These are phyloP conservation scores for Panellus pusillus DNA, from an alignment of 768 basidiomycete species.

Conservation along the genomic window DNA sequence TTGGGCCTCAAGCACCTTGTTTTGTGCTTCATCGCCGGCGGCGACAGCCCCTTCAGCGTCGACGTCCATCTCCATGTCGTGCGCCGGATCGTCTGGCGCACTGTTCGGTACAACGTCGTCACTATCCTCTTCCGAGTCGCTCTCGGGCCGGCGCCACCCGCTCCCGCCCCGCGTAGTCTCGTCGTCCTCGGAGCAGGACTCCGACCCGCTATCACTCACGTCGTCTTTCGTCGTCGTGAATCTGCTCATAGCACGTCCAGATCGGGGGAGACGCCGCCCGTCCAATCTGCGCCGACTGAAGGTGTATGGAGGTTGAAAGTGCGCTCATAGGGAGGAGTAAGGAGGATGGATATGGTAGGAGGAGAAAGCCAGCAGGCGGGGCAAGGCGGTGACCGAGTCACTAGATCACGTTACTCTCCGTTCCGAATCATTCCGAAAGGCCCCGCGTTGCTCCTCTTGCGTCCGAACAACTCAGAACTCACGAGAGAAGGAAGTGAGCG, in stretches of 20 bases:
- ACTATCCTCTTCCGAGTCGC: conserved; percentile 36
- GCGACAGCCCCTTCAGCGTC: conserved; percentile 37
- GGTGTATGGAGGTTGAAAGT: conserved; percentile 37
- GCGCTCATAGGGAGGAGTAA: conserved; percentile 33
- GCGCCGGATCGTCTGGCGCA: conserved; percentile 34
- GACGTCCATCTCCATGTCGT: conserved; percentile 60
- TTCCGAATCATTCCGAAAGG: too few species aligned
- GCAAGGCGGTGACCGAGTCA: not conserved
- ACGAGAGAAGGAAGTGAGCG: too few species aligned
- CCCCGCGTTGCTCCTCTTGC: too few species aligned
- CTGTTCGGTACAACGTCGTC: conserved; percentile 28
- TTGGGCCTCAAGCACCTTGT: conserved; percentile 29
- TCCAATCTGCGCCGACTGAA: conserved; percentile 76
- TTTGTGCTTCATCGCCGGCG: conserved; percentile 11
- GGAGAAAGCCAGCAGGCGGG: not conserved
- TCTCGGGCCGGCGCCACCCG: conserved; percentile 22
- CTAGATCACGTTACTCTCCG: not conserved
- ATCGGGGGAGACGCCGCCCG: conserved; percentile 82
- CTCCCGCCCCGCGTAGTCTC: conserved; percentile 52
- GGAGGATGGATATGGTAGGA: conserved; percentile 1
- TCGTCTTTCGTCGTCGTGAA: conserved; percentile 73
- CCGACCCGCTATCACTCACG: conserved; percentile 51
- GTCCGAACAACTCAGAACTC: too few species aligned
- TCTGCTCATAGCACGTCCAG: conserved; percentile 91
- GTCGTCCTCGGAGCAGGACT: conserved; percentile 74